These are phyloP conservation scores for Schizosaccharomyces octosporus DNA, from an alignment of 805 yeast genomes.

Conservation along the genomic window DNA sequence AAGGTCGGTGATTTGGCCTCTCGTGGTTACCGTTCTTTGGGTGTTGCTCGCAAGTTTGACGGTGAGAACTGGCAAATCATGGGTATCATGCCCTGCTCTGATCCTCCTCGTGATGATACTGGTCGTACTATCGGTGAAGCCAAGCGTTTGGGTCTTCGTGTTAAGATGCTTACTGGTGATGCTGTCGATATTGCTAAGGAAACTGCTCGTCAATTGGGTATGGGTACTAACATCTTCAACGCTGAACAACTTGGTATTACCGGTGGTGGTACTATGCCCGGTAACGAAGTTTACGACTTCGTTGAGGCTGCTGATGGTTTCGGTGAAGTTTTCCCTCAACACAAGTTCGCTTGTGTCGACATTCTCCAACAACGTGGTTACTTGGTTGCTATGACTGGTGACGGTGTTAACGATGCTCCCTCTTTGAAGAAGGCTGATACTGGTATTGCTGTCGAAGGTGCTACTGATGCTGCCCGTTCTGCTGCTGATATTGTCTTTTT, in stretches of 20 bases:
- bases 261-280: slow-evolving; percentile 40
- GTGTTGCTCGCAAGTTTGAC: slow-evolving; percentile 97
- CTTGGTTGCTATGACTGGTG: slow-evolving; percentile 49
- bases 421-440: slow-evolving; percentile 48
- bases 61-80: slow-evolving; percentile 95
- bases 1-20: slow-evolving; percentile 94
- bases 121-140: slow-evolving; percentile 86
- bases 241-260: slow-evolving; percentile 92
- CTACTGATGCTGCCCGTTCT: slow-evolving; percentile 22
- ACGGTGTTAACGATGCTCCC: slow-evolving; percentile 47
- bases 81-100: slow-evolving; percentile 97
- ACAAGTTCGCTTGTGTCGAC: slow-evolving; percentile 42
- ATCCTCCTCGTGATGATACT: slow-evolving; percentile 97
- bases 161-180: slow-evolving; percentile 96
- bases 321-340: slow-evolving; percentile 48
- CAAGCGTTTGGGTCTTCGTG: slow-evolving; percentile 70
- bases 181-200: slow-evolving; percentile 97
- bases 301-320: slow-evolving; percentile 87
- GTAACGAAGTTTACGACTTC: slow-evolving; percentile 40
- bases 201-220: slow-evolving; percentile 91
- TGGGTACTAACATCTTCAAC: slow-evolving; percentile 87
- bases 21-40: slow-evolving; percentile 94
- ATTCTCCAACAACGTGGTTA: slow-evolving; percentile 39
- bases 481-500: slow-evolving; percentile 24
- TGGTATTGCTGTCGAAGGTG: slow-evolving; percentile 59